phyloP scores from a whole-genome alignment of 2,329 filamentous ascomycete species.

The Scedosporium boydii region DNA sequence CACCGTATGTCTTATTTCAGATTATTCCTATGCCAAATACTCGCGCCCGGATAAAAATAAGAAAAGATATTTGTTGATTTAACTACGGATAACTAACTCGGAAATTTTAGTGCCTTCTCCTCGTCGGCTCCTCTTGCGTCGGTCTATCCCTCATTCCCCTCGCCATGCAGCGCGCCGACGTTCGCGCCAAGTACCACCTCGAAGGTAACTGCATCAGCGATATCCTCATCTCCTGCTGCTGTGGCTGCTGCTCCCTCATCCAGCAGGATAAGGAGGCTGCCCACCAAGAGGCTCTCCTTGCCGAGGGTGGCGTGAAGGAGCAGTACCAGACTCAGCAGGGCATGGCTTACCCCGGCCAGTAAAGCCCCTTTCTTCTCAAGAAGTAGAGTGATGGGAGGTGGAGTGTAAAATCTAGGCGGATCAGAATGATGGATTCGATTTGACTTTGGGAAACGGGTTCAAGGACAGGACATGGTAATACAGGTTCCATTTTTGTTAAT shows the following conservation, averaged over 20 bases:
- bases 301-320: conserved; percentile 14
- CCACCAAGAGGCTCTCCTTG: conserved; percentile 21
- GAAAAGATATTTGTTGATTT: neutral
- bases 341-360: conserved; percentile 17
- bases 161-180: conserved; percentile 33
- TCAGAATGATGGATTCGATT: too few species aligned
- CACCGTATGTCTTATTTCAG: conserved; percentile 23
- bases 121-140: conserved; percentile 29
- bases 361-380: neutral
- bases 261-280: conserved; percentile 38
- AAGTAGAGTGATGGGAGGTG: neutral
- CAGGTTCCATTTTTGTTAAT: too few species aligned
- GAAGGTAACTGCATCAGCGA: conserved; percentile 33
- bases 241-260: conserved; percentile 32
- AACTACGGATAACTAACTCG: neutral
- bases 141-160: conserved; percentile 32
- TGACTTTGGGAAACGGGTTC: too few species aligned
- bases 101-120: conserved; percentile 28
- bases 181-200: conserved; percentile 35
- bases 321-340: conserved; percentile 20
- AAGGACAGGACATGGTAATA: too few species aligned
- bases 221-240: conserved; percentile 33
- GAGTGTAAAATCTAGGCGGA: too few species aligned
- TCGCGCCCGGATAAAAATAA: neutral
- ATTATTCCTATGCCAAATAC: neutral